Percentiles rank a stretch among this genome's conserved stretches.
phyloP scores from a whole-genome alignment of 257 asterid genomes.

The Salvia miltiorrhiza region DNA sequence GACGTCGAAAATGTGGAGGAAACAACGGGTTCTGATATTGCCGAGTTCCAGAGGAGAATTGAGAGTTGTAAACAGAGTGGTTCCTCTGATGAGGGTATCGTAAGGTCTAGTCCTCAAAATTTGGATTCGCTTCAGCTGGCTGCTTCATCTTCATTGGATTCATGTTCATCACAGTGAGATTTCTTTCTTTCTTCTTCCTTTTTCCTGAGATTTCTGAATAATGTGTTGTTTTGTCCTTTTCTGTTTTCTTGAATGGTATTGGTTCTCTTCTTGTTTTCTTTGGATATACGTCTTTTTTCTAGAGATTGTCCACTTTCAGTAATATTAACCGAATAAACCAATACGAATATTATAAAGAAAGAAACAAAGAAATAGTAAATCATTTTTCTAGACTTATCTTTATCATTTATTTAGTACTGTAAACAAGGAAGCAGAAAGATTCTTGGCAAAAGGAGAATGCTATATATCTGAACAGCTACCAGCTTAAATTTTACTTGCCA shows the following conservation, averaged over 20 bases:
- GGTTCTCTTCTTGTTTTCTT: slow-evolving; percentile 6
- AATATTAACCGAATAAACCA: not conserved
- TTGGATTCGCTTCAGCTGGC: slow-evolving; percentile 28
- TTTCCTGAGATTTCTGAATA: slow-evolving; percentile 3
- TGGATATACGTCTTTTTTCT: not conserved
- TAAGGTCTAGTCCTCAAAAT: slow-evolving; percentile 17
- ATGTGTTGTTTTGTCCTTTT: not conserved
- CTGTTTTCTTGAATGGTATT: not conserved
- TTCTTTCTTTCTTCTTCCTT: slow-evolving; percentile 31
- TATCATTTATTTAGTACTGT: not conserved
- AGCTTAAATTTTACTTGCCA: not conserved
- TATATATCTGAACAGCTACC: not conserved
- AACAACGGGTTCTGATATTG: slow-evolving; percentile 36
- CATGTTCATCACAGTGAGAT: slow-evolving; percentile 53
- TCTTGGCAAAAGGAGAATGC: not conserved
- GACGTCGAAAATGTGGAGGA: slow-evolving; percentile 40
- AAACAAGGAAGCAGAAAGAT: not conserved
- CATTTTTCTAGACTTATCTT: not conserved
- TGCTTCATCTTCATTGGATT: slow-evolving; percentile 42
- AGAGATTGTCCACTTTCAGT: not conserved
- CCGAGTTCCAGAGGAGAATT: slow-evolving; percentile 46
- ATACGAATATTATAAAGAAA: not conserved
- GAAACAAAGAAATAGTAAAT: not conserved
- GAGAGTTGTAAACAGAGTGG: slow-evolving; percentile 38
- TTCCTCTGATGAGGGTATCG: slow-evolving; percentile 24